Evolutionary conservation across 2,329 filamentous ascomycete genomes (phyloP), one percentile per base, ranked within the genome.

Genomic region (Botrytis pseudocinerea): DNA sequence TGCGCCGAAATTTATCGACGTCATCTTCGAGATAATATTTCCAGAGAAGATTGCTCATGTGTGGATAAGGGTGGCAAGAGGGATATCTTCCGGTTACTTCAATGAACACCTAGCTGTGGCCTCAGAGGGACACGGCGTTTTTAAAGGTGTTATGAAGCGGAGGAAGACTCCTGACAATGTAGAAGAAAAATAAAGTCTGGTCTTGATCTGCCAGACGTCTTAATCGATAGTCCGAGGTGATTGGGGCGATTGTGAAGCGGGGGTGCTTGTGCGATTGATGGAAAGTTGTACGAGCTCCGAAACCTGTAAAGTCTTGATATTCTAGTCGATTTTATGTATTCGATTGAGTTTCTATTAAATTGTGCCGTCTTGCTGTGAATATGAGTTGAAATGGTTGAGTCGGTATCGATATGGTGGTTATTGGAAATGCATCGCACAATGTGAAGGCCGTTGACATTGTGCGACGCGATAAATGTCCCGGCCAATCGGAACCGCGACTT

Each of bases 1-100:
- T 89, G 86, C 92, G 92, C 85, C 93, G 92, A 88, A 99, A 98
- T 82, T 86, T 90, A 83, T 97, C 95, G 90, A 97, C 92, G 90
- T 99, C 94, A 88, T 98, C 93, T 90, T 98, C 92, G 87, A 97
- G 92, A 83, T 95, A 98, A 83, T 90, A 93, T 88, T 94, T 95
- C 95, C 95, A 98, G 83, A 99, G 90, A 89, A 92, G 89, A 86
- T 94, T 92, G 91, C 93, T 98, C 95, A 98, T 96, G 90, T 90
- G 90, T 85, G 82, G 83, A 78, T 78, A 80, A 76, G 25, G 76
- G 76, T 78, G 76, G 79, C 75, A 75, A 79, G 81, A 80, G 42
- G 61, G 60, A 80, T 81, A 81, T 77, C 77, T 78, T 75, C 79
- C 77, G 61, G 63, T 69, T 76, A 78, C 79, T 80, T 78, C 78